Conservation (phyloP, 192 early-diverging fungal species). For the Coemansia sp. region DNA sequence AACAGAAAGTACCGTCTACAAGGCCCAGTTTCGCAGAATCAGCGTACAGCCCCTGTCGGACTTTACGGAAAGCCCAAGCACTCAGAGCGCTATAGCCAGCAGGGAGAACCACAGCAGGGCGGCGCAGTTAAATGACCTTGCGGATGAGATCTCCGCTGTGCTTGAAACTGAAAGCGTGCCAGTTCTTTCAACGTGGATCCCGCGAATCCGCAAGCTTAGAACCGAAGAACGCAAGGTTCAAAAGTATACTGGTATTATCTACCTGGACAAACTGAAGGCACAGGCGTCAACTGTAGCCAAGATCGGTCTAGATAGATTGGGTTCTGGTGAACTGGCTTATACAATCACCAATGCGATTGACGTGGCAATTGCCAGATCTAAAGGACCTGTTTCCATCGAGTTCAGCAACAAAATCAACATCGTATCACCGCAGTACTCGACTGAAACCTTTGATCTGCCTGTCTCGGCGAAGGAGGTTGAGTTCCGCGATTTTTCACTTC, state of each 20-base stretch:
- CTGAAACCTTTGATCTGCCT: not conserved
- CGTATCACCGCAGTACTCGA: not conserved
- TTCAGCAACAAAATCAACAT: not conserved
- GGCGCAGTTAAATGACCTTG: slow-evolving; percentile 23
- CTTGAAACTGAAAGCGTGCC: slow-evolving; percentile 10
- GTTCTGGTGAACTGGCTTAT: not conserved
- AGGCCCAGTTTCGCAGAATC: slow-evolving; percentile 11
- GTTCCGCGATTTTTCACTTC: not conserved
- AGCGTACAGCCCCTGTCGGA: slow-evolving; percentile 17
- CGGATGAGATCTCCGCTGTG: slow-evolving; percentile 14
- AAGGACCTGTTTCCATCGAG: not conserved
- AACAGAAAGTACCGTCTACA: not conserved
- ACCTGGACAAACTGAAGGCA: slow-evolving; percentile 10
- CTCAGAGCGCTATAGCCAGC: not conserved
- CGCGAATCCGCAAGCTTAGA: slow-evolving; percentile 16
- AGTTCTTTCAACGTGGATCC: slow-evolving; percentile 20
- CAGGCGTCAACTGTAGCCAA: slow-evolving; percentile 14
- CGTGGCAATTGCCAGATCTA: not conserved
- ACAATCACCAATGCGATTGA: not conserved
- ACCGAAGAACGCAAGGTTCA: not conserved
- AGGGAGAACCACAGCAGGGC: slow-evolving; percentile 1
- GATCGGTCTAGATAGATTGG: not conserved
- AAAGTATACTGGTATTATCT: slow-evolving; percentile 20
- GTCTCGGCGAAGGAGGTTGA: not conserved
- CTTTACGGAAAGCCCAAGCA: not conserved